Evolutionary conservation across 805 yeast species (phyloP).

Genomic region (Wickerhamiella lipophila): DNA sequence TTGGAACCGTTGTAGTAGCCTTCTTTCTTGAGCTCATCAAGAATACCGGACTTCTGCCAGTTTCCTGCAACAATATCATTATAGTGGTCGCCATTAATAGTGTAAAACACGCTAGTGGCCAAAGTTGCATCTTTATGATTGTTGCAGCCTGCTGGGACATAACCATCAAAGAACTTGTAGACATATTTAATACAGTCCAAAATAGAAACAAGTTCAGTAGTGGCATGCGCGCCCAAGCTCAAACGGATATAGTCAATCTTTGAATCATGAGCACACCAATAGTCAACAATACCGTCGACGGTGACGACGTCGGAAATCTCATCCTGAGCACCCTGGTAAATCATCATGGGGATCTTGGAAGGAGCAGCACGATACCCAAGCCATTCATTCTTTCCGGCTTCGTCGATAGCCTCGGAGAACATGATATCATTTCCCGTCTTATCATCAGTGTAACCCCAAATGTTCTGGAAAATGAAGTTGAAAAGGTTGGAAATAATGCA

Average conservation of each 20-base stretch:
- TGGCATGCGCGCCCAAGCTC: conserved; percentile 7
- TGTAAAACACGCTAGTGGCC: conserved; percentile 1
- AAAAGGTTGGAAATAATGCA: conserved; percentile 16
- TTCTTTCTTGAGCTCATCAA: background rate
- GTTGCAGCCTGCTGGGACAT: conserved; percentile 3
- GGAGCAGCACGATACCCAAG: conserved; percentile 17
- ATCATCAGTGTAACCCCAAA: conserved; percentile 18
- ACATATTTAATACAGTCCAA: conserved; percentile 4
- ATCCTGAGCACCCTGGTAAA: conserved; percentile 22
- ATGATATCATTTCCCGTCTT: conserved; percentile 8
- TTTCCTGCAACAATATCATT: background rate
- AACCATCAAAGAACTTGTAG: conserved; percentile 7
- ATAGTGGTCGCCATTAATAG: conserved; percentile 9
- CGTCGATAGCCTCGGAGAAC: background rate
- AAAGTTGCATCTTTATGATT: conserved; percentile 5
- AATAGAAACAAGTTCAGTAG: conserved; percentile 2
- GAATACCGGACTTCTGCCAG: conserved; percentile 9
- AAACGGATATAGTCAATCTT: conserved; percentile 10
- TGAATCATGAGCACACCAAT: conserved; percentile 7
- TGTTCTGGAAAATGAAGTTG: conserved; percentile 17
- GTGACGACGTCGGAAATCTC: conserved; percentile 17
- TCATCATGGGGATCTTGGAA: conserved; percentile 16
- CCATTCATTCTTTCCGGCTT: conserved; percentile 13
- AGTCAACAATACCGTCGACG: conserved; percentile 15
- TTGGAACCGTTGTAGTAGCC: conserved; percentile 4